These are phyloP conservation scores for Kodamaea plutei DNA, from an alignment of 1,139 yeast genomes.

Conservation along the genomic window DNA sequence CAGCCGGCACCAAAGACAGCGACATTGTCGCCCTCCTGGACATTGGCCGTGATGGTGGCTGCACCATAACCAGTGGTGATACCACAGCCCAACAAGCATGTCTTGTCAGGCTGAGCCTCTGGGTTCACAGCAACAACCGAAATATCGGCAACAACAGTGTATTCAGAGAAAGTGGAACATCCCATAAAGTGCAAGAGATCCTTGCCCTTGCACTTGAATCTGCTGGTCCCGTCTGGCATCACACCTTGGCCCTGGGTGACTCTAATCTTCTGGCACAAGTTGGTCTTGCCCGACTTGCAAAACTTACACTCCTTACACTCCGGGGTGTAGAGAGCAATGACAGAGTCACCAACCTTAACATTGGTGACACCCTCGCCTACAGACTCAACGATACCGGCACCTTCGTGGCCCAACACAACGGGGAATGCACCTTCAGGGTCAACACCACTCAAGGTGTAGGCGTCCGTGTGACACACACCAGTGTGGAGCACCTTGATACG, in stretches of 20 bases:
- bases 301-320: constrained; percentile 95
- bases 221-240: constrained; percentile 93
- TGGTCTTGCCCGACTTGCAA: constrained; percentile 93
- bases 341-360: constrained; percentile 87
- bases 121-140: constrained; percentile 93
- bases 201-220: constrained; percentile 84
- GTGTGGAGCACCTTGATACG: constrained; percentile 83
- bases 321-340: constrained; percentile 89
- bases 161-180: constrained; percentile 92
- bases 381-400: constrained; percentile 92
- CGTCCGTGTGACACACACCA: constrained; percentile 98
- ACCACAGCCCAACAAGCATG: constrained; percentile 96
- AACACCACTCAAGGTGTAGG: constrained; percentile 87
- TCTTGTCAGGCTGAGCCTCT: constrained; percentile 77
- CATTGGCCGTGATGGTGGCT: constrained; percentile 90
- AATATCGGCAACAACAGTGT: constrained; percentile 96
- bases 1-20: constrained; percentile 98
- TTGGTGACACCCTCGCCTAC: constrained; percentile 89
- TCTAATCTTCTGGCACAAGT: constrained; percentile 86
- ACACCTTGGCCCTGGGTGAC: constrained; percentile 89
- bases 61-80: constrained; percentile 99
- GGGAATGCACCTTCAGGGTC: constrained; percentile 99
- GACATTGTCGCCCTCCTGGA: constrained; percentile 86
- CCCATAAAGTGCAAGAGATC: constrained; percentile 92
- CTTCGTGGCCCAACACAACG: constrained; percentile 89